Conservation (phyloP, 306 rosid genomes). For the Quercus agrifolia region DNA sequence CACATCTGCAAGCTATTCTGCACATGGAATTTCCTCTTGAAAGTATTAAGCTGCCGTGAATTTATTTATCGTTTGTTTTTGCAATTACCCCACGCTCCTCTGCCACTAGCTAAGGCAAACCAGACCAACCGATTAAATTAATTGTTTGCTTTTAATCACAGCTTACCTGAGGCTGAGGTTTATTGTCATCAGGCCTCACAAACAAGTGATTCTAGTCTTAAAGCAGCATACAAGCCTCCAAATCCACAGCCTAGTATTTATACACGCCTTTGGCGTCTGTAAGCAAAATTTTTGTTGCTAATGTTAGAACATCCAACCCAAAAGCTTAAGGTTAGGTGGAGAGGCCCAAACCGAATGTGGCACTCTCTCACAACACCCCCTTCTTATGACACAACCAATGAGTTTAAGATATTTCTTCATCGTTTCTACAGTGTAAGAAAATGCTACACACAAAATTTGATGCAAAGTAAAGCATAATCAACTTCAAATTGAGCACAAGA, state of each 20-base stretch:
- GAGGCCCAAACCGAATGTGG: not conserved
- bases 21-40: too few species aligned
- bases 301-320: too few species aligned
- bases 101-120: not conserved
- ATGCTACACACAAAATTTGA: not conserved
- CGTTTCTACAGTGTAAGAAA: too few species aligned
- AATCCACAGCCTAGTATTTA: constrained; percentile 81
- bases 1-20: too few species aligned
- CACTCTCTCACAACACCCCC: too few species aligned
- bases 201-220: constrained; percentile 86
- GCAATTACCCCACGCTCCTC: too few species aligned
- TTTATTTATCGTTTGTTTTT: too few species aligned
- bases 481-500: not conserved
- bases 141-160: not conserved
- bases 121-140: not conserved
- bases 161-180: constrained; percentile 60
- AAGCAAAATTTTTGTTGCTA: not conserved
- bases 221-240: constrained; percentile 91
- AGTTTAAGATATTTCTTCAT: not conserved
- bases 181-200: constrained; percentile 67
- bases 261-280: constrained; percentile 82
- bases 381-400: not conserved
- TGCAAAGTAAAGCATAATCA: not conserved
- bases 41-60: too few species aligned
- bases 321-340: not conserved